phyloP scores from a whole-genome alignment of 768 basidiomycete genomes.

The Calocera cornea region DNA sequence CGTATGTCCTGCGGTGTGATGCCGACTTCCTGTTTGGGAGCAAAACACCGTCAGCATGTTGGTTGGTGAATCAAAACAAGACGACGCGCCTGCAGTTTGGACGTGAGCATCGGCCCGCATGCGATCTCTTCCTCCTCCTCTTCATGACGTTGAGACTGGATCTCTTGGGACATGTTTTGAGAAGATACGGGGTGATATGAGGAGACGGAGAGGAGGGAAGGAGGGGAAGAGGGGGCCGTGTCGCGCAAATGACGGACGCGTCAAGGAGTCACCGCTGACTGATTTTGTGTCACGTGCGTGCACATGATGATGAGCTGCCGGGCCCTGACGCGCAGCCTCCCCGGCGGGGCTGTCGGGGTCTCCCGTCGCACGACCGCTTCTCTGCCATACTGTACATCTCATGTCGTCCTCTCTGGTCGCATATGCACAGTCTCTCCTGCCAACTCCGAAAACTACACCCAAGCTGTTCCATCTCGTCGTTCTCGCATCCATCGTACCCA shows the following conservation, averaged over 20 bases:
- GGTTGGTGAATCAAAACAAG: background rate
- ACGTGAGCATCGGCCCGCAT: slow-evolving; percentile 71
- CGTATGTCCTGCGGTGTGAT: slow-evolving; percentile 84
- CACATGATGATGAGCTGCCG: no score
- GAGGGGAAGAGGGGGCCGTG: background rate
- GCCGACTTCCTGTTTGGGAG: slow-evolving; percentile 79
- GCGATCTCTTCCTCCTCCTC: slow-evolving; percentile 40
- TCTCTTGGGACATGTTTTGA: slow-evolving; percentile 39
- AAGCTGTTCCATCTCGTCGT: background rate
- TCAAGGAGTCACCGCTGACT: no score
- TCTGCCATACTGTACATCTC: background rate
- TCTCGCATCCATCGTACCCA: background rate
- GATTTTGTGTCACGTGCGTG: no score
- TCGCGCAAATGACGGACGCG: no score
- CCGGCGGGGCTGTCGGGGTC: no score
- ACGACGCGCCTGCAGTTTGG: slow-evolving; percentile 37
- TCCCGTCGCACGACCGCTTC: no score
- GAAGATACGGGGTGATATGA: background rate
- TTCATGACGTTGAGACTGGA: slow-evolving; percentile 30
- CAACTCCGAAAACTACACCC: background rate
- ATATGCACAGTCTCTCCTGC: background rate
- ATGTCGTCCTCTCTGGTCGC: background rate
- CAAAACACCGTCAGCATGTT: background rate
- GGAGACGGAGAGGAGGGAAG: background rate
- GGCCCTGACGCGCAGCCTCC: no score